Conservation (phyloP, 768 basidiomycete genomes). For the Hypholoma fasciculare region DNA sequence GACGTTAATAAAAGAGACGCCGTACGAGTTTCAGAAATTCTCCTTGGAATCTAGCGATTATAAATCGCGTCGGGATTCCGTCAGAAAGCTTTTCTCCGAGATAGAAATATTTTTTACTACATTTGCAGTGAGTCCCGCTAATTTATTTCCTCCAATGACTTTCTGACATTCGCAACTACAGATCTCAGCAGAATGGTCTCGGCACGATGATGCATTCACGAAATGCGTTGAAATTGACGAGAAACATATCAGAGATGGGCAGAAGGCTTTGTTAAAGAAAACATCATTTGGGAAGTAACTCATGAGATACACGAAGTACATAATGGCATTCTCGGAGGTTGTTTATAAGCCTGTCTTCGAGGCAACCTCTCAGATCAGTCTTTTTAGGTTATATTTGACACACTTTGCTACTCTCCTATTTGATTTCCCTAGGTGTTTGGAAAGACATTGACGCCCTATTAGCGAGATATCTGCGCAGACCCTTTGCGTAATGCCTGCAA, state of each 20-base stretch:
- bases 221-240: neutral
- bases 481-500: no score
- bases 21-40: slow-evolving; percentile 1
- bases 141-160: neutral
- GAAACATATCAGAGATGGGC: slow-evolving; percentile 1
- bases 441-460: no score
- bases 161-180: neutral
- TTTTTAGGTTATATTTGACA: no score
- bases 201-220: neutral
- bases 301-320: neutral
- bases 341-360: neutral
- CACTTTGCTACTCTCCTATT: no score
- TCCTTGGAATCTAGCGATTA: neutral
- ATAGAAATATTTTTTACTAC: neutral
- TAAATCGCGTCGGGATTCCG: neutral
- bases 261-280: neutral
- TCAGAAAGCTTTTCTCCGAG: neutral
- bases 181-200: neutral
- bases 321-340: neutral
- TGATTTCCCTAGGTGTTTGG: no score
- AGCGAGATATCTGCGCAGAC: no score
- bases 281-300: neutral
- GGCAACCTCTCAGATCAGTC: no score
- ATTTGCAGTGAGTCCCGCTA: neutral
- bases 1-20: neutral